These are phyloP conservation scores for Salix viminalis DNA, from an alignment of 345 rosid genomes.

Conservation along the genomic window DNA sequence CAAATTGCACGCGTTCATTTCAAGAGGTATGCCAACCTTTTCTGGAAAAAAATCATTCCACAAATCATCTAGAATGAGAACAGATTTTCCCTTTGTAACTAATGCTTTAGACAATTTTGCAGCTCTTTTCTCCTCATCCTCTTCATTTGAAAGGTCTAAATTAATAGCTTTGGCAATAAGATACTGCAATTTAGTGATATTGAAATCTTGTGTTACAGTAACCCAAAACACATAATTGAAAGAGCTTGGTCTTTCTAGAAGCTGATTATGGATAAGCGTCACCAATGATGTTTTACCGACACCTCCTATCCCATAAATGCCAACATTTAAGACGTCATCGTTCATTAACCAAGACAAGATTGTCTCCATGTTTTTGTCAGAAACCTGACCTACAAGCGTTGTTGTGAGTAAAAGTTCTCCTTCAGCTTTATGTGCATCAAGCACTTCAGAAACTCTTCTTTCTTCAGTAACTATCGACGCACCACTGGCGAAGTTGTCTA, in stretches of 20 bases:
- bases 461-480: not conserved
- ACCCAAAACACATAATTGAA: conserved; percentile 16
- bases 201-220: not conserved
- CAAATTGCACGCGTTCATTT: not conserved
- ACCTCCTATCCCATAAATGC: conserved; percentile 24
- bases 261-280: conserved; percentile 7
- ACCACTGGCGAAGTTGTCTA: no score
- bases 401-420: not conserved
- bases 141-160: not conserved
- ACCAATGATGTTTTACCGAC: conserved; percentile 17
- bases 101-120: not conserved
- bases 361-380: not conserved
- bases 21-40: conserved; percentile 15
- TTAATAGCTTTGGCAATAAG: not conserved
- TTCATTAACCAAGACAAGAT: conserved; percentile 10
- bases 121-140: conserved; percentile 1
- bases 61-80: conserved; percentile 18
- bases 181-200: not conserved
- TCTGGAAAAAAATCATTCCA: not conserved
- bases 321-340: conserved; percentile 4
- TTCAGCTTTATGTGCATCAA: not conserved
- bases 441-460: not conserved
- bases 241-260: not conserved
- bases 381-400: not conserved
- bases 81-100: not conserved